Base-by-base conservation (phyloP, 306 rosid genomes). In the Cucumis melo region DNA sequence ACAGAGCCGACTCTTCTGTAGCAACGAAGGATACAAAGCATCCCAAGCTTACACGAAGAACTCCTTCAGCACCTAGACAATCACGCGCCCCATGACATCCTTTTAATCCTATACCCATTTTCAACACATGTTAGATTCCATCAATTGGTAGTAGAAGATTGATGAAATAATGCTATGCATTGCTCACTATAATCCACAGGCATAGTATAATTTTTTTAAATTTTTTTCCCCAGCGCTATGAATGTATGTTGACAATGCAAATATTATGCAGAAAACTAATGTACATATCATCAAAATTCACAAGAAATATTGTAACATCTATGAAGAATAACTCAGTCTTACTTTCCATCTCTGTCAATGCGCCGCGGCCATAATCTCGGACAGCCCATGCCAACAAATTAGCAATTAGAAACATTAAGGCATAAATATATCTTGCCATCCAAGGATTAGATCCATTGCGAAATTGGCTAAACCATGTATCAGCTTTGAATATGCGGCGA, bases 361-460 rank as follows among this genome's bases (percentile, higher is more conserved):
- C 84, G 48, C 65, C 73, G 7, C 68, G 78, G 38, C 91, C 91
- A 65, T 89, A 91, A 81, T 95, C 99, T 81, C 98, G 91, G 10
- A 90, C 91, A 55, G 93, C 95, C 99, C 99, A 95, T 10, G 99
- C 98, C 48, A 92, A 79, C 23, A 95, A 80, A 82, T 85, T 95
- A 8, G 96, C 88, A 3, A 82, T 55, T 42, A 95, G 77, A 79
- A 95, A 95, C 77, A 95, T 83, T n/a, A 95, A 76, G 12, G 82
- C 98, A 74, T 95, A 95, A 8, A 70, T 95, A 83, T 92, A 95
- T 90, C 99, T 92, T 46, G 99, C 99, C 91, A 95, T 88, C 96
- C 89, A 88, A 13, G 97, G 98, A 91, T 95, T 95, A 3, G 92
- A 90, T 36, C 82, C 91, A 86, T 90, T 92, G 53, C 84, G 80